Conservation (phyloP, 495 filamentous ascomycete species). For the Pyrenopolyporus hunteri region DNA sequence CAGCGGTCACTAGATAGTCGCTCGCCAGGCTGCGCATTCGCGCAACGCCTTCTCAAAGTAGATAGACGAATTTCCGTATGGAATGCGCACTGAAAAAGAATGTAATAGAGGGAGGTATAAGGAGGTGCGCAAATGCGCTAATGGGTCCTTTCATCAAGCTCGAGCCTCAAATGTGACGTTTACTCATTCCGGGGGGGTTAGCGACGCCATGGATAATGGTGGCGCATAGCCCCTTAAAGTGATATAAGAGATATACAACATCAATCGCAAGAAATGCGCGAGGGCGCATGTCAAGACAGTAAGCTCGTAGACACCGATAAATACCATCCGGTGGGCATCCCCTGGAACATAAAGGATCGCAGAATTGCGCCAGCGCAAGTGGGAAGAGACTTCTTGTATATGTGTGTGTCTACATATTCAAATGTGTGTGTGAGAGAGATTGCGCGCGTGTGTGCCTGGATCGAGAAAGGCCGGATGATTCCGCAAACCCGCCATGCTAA, state of each 20-base stretch:
- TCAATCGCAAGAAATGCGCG: conserved; percentile 24
- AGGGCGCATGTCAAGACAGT: conserved; percentile 23
- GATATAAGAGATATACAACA: conserved; percentile 28
- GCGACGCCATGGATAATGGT: conserved; percentile 17
- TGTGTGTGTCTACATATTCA: background rate
- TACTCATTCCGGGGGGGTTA: background rate
- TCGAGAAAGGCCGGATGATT: conserved; percentile 39
- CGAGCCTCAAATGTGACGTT: conserved; percentile 28
- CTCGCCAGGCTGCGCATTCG: conserved; percentile 16
- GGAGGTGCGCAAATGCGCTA: conserved; percentile 28
- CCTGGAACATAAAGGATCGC: conserved; percentile 33
- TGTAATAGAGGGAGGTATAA: conserved; percentile 4
- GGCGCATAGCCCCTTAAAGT: conserved; percentile 30
- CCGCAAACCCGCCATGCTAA: conserved; percentile 18
- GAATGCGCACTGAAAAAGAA: conserved; percentile 23
- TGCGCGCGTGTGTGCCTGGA: conserved; percentile 19
- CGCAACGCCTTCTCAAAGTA: conserved; percentile 13
- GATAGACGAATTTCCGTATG: conserved; percentile 6
- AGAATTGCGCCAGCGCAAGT: conserved; percentile 29
- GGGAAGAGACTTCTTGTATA: conserved; percentile 4
- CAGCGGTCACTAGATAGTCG: conserved; percentile 3
- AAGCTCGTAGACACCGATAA: conserved; percentile 10
- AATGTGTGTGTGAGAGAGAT: background rate
- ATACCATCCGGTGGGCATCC: conserved; percentile 14
- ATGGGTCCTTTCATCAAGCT: conserved; percentile 14